Conservation (phyloP, 345 rosid species). For the Mallotus nudiflorus region DNA sequence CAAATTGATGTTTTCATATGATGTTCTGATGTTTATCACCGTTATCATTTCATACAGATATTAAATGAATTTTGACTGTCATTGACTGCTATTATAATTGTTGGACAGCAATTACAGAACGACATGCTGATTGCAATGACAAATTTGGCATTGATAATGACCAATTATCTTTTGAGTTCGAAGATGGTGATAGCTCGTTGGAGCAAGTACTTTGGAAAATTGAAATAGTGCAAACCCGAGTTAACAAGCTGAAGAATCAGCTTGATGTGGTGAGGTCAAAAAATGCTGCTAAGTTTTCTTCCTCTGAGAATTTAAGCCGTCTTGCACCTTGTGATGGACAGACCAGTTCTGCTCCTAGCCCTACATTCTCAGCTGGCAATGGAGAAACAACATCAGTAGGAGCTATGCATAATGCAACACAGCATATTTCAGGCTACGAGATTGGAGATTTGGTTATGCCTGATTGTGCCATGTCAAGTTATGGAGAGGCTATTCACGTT, state of each 20-base stretch:
- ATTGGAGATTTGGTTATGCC: constrained; percentile 63
- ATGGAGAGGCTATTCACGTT: constrained; percentile 64
- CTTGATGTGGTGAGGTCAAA: constrained; percentile 62
- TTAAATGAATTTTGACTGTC: constrained; percentile 4
- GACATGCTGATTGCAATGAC: constrained; percentile 37
- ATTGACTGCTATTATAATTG: constrained; percentile 12
- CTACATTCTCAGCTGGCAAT: constrained; percentile 69
- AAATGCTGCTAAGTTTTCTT: constrained; percentile 76
- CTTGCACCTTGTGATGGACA: constrained; percentile 62
- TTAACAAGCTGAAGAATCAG: constrained; percentile 61
- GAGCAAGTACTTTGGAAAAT: constrained; percentile 74
- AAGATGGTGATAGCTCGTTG: constrained; percentile 50
- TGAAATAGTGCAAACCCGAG: constrained; percentile 56
- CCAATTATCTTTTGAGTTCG: constrained; percentile 40
- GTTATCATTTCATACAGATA: not conserved
- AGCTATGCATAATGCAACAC: constrained; percentile 45
- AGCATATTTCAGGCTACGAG: constrained; percentile 50
- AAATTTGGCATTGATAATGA: constrained; percentile 36
- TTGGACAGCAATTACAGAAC: constrained; percentile 42
- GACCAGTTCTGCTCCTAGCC: constrained; percentile 86
- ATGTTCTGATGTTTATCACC: not conserved
- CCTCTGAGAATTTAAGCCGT: constrained; percentile 85
- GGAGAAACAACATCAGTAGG: constrained; percentile 63
- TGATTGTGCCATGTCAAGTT: constrained; percentile 61
- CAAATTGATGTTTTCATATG: not conserved